These are phyloP conservation scores for Colletotrichum noveboracense DNA, from an alignment of 2,329 filamentous ascomycete genomes.

Conservation along the genomic window DNA sequence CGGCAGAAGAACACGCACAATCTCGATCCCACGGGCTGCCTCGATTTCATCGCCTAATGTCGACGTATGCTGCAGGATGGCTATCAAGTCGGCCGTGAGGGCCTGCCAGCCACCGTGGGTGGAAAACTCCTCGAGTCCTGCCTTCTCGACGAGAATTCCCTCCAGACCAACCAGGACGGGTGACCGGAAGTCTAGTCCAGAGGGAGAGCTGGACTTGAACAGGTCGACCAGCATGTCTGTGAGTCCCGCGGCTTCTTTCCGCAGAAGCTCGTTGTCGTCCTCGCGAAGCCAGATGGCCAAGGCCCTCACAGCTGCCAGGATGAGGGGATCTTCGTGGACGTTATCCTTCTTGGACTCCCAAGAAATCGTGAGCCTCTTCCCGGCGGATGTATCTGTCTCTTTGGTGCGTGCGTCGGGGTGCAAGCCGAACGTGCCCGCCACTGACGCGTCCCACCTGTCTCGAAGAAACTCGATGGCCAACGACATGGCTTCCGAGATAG, in stretches of 20 bases:
- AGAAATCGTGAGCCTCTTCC: slow-evolving; percentile 52
- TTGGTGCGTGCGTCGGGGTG: slow-evolving; percentile 60
- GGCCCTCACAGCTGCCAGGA: slow-evolving; percentile 62
- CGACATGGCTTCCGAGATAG: slow-evolving; percentile 68
- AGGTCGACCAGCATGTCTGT: slow-evolving; percentile 69
- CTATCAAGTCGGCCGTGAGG: slow-evolving; percentile 54
- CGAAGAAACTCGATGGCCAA: slow-evolving; percentile 69
- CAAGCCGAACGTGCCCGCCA: slow-evolving; percentile 66
- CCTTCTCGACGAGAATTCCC: slow-evolving; percentile 53
- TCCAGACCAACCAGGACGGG: slow-evolving; percentile 65
- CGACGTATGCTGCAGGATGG: slow-evolving; percentile 42
- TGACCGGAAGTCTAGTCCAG: slow-evolving; percentile 58
- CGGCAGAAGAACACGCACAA: slow-evolving; percentile 59
- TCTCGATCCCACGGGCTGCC: slow-evolving; percentile 56
- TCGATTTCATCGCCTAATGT: slow-evolving; percentile 32
- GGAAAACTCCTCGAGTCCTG: slow-evolving; percentile 54
- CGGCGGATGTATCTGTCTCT: slow-evolving; percentile 47
- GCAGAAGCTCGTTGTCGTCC: slow-evolving; percentile 65
- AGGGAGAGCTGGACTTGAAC: slow-evolving; percentile 47
- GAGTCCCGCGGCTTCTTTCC: slow-evolving; percentile 62
- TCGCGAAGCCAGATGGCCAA: slow-evolving; percentile 73
- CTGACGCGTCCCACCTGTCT: slow-evolving; percentile 72
- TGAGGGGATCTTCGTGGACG: slow-evolving; percentile 59
- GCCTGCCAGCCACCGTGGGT: slow-evolving; percentile 59
- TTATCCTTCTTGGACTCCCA: slow-evolving; percentile 63